Conservation (phyloP, 2,329 filamentous ascomycete genomes). For the Elsinoe perseae region DNA sequence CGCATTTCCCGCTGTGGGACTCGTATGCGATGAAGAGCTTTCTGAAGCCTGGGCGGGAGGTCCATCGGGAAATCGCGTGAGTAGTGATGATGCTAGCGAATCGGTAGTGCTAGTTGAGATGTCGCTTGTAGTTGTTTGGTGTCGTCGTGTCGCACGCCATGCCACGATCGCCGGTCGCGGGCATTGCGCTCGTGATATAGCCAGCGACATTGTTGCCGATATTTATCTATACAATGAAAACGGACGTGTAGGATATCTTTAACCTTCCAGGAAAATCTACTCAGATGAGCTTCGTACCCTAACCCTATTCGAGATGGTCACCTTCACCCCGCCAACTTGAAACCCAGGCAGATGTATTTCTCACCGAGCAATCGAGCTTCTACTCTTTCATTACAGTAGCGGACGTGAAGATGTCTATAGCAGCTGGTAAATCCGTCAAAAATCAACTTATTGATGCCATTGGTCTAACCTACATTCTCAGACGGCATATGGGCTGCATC, state of each 20-base stretch:
- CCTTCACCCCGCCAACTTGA: background rate
- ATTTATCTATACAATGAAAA: background rate
- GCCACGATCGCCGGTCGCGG: conserved; percentile 3
- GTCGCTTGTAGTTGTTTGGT: background rate
- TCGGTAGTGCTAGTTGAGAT: background rate
- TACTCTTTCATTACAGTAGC: background rate
- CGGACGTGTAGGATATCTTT: background rate
- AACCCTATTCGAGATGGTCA: background rate
- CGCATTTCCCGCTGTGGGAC: background rate
- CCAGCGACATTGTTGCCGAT: background rate
- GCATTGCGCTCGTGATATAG: background rate
- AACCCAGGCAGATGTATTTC: background rate
- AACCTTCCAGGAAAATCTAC: background rate
- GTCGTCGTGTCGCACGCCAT: background rate
- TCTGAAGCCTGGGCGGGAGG: background rate
- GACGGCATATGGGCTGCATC: conserved; percentile 75
- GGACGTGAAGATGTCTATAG: conserved; percentile 22
- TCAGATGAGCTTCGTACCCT: background rate
- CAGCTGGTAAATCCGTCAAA: conserved; percentile 17
- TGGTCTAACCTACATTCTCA: conserved; percentile 26
- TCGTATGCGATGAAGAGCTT: background rate
- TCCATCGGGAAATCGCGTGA: conserved; percentile 8
- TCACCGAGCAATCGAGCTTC: background rate
- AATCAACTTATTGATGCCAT: background rate
- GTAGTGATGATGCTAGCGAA: background rate